Percentiles rank a stretch among this genome's conserved stretches.
Conservation (phyloP, 768 basidiomycete species). For the Pluteus cervinus region DNA sequence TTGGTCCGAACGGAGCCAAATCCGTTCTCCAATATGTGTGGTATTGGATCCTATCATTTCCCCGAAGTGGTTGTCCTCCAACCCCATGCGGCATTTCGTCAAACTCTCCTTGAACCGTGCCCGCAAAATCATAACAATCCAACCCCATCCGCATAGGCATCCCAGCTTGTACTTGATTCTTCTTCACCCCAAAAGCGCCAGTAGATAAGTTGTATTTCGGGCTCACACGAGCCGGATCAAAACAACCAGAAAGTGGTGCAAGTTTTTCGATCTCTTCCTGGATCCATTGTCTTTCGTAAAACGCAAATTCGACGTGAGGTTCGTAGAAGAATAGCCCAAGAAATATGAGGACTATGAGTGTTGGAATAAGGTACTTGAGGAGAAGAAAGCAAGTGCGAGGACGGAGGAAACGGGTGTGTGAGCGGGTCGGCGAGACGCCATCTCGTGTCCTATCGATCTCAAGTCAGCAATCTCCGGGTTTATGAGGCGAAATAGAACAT, state of each 20-base stretch:
- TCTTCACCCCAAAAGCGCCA: conserved; percentile 56
- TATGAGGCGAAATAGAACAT: conserved; percentile 1
- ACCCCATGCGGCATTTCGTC: conserved; percentile 15
- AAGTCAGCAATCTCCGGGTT: too few species aligned
- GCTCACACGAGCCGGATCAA: conserved; percentile 54
- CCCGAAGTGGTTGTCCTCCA: conserved; percentile 10
- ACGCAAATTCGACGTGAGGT: conserved; percentile 79
- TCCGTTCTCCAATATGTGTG: conserved; percentile 96
- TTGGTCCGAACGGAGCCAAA: conserved; percentile 69
- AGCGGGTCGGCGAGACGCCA: neutral
- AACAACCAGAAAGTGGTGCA: conserved; percentile 67
- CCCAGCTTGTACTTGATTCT: conserved; percentile 75
- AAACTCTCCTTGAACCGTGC: conserved; percentile 64
- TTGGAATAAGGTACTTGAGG: conserved; percentile 39
- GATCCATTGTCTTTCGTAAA: conserved; percentile 77
- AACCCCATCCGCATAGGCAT: conserved; percentile 70
- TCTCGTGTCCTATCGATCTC: too few species aligned
- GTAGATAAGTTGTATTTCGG: conserved; percentile 62
- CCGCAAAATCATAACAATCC: conserved; percentile 92
- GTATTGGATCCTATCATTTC: conserved; percentile 51
- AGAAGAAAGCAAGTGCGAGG: conserved; percentile 30
- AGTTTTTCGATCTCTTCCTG: conserved; percentile 62
- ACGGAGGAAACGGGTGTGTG: neutral
- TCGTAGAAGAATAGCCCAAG: conserved; percentile 61
- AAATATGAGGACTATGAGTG: conserved; percentile 31